phyloP scores from a whole-genome alignment of 108 stramenopile species.

The Seminavis robusta region DNA sequence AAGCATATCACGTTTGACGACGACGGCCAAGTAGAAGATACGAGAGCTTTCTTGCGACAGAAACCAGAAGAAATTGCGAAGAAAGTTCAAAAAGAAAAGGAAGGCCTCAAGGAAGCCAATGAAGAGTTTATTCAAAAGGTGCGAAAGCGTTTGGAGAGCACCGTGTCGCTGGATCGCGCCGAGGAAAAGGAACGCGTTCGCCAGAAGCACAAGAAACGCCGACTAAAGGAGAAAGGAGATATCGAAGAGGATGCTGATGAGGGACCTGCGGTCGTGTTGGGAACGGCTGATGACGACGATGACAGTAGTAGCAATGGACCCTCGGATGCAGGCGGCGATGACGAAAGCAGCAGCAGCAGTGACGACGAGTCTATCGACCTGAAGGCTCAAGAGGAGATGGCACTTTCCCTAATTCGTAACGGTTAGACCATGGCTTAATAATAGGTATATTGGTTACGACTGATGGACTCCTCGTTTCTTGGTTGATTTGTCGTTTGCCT shows the following conservation, averaged over 20 bases:
- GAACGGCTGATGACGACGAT: constrained; percentile 8
- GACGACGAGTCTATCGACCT: constrained; percentile 49
- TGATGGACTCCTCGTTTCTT: too few species aligned
- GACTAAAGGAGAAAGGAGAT: constrained; percentile 55
- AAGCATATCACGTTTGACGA: constrained; percentile 86
- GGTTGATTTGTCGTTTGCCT: too few species aligned
- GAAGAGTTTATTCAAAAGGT: constrained; percentile 68
- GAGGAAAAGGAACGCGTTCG: constrained; percentile 80
- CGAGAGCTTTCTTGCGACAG: constrained; percentile 17
- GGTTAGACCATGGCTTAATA: too few species aligned
- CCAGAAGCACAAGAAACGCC: constrained; percentile 75
- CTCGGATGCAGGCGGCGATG: constrained; percentile 15
- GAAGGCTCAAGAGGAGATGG: constrained; percentile 65
- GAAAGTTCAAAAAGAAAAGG: constrained; percentile 4
- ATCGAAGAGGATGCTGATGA: constrained; percentile 20
- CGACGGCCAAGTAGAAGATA: constrained; percentile 77
- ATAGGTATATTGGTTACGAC: too few species aligned
- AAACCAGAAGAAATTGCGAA: constrained; percentile 20
- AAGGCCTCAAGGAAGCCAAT: constrained; percentile 45
- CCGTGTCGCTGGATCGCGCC: constrained; percentile 58
- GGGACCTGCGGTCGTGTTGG: constrained; percentile 15
- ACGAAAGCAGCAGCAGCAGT: too few species aligned
- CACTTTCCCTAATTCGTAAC: constrained; percentile 66
- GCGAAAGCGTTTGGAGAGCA: constrained; percentile 56
- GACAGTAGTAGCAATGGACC: constrained; percentile 19